Evolutionary conservation across 2,329 filamentous ascomycete species (phyloP).

Genomic region (Penicillium sp.): DNA sequence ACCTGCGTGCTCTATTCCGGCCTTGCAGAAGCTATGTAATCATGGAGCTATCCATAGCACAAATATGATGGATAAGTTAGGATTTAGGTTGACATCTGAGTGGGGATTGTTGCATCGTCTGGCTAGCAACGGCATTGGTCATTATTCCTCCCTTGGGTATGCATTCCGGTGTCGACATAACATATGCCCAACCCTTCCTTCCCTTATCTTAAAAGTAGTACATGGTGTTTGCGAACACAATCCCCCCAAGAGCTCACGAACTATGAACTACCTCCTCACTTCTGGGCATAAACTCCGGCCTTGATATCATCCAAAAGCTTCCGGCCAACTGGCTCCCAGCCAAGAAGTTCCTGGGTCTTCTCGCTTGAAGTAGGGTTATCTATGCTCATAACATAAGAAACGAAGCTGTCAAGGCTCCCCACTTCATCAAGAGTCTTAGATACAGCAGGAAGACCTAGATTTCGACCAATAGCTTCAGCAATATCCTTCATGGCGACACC

Average conservation of each 20-base stretch:
- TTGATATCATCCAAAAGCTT: constrained; percentile 32
- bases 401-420: constrained; percentile 29
- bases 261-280: not conserved
- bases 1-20: not conserved
- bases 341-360: constrained; percentile 37
- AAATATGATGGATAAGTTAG: not conserved
- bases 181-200: not conserved
- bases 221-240: not conserved
- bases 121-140: not conserved
- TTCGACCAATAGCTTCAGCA: constrained; percentile 34
- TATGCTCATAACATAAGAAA: constrained; percentile 20
- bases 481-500: constrained; percentile 39
- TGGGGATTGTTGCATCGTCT: not conserved
- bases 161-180: not conserved
- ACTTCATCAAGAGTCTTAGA: constrained; percentile 31
- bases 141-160: not conserved
- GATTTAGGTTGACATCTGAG: not conserved
- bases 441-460: constrained; percentile 33
- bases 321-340: constrained; percentile 32
- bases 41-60: constrained; percentile 3
- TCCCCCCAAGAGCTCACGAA: not conserved
- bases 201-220: too few relatives aligned
- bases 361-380: constrained; percentile 38
- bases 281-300: constrained; percentile 21
- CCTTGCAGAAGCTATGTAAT: constrained; percentile 13